Evolutionary conservation across 257 asterid genomes (phyloP).

Genomic region (Solanum arcanum): DNA sequence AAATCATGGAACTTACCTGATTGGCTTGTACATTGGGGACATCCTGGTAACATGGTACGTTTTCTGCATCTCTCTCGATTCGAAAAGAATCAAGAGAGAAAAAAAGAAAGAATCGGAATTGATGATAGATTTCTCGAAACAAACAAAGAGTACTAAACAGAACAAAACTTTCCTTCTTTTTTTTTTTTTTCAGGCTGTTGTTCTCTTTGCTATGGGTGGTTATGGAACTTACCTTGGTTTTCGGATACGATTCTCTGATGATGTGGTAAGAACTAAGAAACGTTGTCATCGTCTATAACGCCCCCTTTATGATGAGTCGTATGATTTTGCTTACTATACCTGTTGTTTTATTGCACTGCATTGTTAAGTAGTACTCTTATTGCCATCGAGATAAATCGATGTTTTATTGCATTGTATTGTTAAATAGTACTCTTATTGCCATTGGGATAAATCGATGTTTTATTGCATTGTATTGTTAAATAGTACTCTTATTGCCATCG

Average conservation of each 20-base stretch:
- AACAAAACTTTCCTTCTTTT: neutral
- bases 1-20: slow-evolving; percentile 66
- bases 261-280: slow-evolving; percentile 35
- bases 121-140: neutral
- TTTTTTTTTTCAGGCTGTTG: slow-evolving; percentile 55
- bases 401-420: neutral
- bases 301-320: neutral
- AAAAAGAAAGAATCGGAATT: neutral
- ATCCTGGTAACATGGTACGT: slow-evolving; percentile 87
- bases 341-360: neutral
- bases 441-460: no score
- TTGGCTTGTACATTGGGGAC: slow-evolving; percentile 98
- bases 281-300: neutral
- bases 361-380: neutral
- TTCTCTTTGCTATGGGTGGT: slow-evolving; percentile 94
- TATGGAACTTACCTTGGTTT: slow-evolving; percentile 89
- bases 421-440: no score
- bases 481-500: no score
- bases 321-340: neutral
- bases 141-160: neutral
- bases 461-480: no score
- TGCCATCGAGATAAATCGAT: neutral
- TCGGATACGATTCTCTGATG: slow-evolving; percentile 66
- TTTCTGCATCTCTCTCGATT: neutral
- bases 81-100: neutral